Base-by-base conservation (phyloP, 306 rosid species). In the Lagenaria siceraria region DNA sequence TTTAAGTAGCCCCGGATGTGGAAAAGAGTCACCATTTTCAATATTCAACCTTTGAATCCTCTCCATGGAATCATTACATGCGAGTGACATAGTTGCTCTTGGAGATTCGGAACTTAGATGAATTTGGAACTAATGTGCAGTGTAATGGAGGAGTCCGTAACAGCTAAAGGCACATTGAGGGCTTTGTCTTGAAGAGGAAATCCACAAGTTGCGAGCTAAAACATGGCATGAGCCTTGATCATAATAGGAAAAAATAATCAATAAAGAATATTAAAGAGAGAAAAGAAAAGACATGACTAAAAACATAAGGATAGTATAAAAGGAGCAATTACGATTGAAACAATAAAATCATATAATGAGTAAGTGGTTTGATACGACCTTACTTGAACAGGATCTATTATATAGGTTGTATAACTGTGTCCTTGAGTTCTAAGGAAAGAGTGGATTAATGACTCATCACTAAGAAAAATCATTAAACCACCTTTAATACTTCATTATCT, bases 1-100 rank as follows among this genome's bases (percentile, higher is more conserved):
- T 82, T 77, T 61, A 10, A 83, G 78, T 31, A 27, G 62, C 69
- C 38, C 42, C 29, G 58, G 21, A 21, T 18, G 68, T 29, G 72
- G 74, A 80, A 66, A 81, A 65, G 81, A 70, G 52, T 51, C 80
- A 5, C 90, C 89, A 77, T 82, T 87, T 82, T 83, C 90, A 82
- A 76, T 78, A 12, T 42, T 60, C 27, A 75, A 38, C 66, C 56
- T 87, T 78, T 81, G 83, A 77, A 25, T n/a, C 49, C 81, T 79
- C 76, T 74, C 83, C 66, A 81, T 85, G 42, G 83, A 86, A 74
- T 80, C 79, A 27, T 82, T 83, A 62, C 81, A 81, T 84, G 66
- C 79, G 42, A 77, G 49, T 18, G 90, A 78, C 19, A 78, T 29
- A 49, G 74, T 58, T 80, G 77, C 86, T 80, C 80, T 31, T 35